phyloP scores from a whole-genome alignment of 768 basidiomycete species.

The Suillus spraguei region DNA sequence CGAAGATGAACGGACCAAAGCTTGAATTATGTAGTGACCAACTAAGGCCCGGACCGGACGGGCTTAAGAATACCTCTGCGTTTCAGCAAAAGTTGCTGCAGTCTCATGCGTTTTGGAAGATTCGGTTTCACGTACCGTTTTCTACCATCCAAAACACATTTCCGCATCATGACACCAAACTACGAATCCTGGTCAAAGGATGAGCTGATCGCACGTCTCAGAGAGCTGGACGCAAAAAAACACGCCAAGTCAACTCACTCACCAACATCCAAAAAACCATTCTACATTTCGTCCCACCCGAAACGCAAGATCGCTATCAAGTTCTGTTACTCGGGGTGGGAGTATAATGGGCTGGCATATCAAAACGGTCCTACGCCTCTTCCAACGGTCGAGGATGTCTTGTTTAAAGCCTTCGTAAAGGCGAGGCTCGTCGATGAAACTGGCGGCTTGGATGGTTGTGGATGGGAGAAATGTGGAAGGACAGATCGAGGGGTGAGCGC shows the following conservation, averaged over 20 bases:
- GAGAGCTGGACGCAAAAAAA: slow-evolving; percentile 48
- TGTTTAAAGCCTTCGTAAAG: slow-evolving; percentile 80
- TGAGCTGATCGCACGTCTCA: slow-evolving; percentile 68
- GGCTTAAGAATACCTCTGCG: too few species aligned
- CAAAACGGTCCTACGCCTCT: slow-evolving; percentile 72
- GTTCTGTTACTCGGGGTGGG: slow-evolving; percentile 91
- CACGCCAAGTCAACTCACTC: slow-evolving; percentile 23
- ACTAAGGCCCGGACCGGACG: too few species aligned
- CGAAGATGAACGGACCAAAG: too few species aligned
- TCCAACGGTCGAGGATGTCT: slow-evolving; percentile 88
- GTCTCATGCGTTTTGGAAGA: slow-evolving; percentile 30
- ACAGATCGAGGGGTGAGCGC: slow-evolving; percentile 96
- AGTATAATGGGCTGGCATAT: slow-evolving; percentile 88
- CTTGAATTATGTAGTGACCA: too few species aligned
- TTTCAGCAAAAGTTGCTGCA: neutral
- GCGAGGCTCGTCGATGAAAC: slow-evolving; percentile 75
- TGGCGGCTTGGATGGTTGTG: slow-evolving; percentile 81
- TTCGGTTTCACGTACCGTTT: slow-evolving; percentile 37
- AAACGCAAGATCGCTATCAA: slow-evolving; percentile 91
- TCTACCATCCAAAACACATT: slow-evolving; percentile 28
- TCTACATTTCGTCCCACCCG: slow-evolving; percentile 70
- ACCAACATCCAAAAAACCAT: slow-evolving; percentile 41
- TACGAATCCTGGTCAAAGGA: slow-evolving; percentile 67
- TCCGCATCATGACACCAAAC: slow-evolving; percentile 39
- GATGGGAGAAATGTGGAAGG: slow-evolving; percentile 89